Conservation (phyloP, 345 rosid species). For the Eucalyptus cloeziana region DNA sequence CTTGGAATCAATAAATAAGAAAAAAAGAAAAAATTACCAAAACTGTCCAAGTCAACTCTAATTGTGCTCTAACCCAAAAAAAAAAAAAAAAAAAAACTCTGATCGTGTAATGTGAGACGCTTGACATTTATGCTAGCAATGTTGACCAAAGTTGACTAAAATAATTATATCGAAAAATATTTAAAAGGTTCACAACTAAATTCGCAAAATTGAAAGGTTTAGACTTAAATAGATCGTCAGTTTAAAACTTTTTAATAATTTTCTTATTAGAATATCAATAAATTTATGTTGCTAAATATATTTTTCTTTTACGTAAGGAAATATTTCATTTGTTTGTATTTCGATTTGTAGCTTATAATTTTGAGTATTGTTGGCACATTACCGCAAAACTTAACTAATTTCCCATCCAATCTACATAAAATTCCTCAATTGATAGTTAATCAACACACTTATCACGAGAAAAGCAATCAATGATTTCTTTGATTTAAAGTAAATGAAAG, state of each 20-base stretch:
- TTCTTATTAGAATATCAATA: neutral
- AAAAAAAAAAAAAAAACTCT: no score
- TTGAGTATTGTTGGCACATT: neutral
- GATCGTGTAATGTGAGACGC: fast-evolving
- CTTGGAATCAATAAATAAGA: neutral
- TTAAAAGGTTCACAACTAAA: neutral
- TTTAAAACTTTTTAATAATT: neutral
- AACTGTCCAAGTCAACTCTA: no score
- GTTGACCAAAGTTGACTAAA: fast-evolving
- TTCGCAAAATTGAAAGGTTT: neutral
- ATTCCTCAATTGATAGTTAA: neutral
- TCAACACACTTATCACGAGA: neutral
- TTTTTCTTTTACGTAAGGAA: neutral
- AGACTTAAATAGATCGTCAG: neutral
- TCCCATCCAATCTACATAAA: neutral
- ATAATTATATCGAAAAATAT: no score
- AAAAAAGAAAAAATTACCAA: no score
- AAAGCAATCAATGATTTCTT: neutral
- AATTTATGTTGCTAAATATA: neutral
- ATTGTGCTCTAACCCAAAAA: fast-evolving
- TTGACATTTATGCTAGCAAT: fast-evolving
- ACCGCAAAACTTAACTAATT: neutral
- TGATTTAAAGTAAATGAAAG: neutral
- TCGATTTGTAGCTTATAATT: neutral
- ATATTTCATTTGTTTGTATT: neutral